Evolutionary conservation across 345 rosid genomes (phyloP).

Genomic region (Brassica incana): DNA sequence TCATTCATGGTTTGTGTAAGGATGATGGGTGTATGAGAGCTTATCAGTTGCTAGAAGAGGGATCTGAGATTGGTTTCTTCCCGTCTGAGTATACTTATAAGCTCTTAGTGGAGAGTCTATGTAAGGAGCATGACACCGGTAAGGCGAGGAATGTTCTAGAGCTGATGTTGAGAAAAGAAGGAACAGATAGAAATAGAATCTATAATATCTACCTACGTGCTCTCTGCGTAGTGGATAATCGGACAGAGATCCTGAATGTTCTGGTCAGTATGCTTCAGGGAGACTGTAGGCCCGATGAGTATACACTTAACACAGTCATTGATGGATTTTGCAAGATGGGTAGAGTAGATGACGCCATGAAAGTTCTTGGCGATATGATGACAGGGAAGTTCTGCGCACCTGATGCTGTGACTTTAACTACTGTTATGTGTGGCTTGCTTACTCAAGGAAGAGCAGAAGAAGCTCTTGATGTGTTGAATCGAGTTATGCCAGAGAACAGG

Average conservation of each 20-base stretch:
- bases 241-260: slow-evolving; percentile 64
- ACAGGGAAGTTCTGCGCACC: slow-evolving; percentile 73
- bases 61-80: slow-evolving; percentile 55
- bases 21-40: slow-evolving; percentile 77
- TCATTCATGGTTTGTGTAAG: slow-evolving; percentile 74
- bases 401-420: slow-evolving; percentile 71
- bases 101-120: slow-evolving; percentile 70
- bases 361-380: slow-evolving; percentile 71
- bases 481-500: slow-evolving; percentile 53
- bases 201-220: slow-evolving; percentile 76
- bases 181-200: slow-evolving; percentile 58
- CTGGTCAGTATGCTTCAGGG: slow-evolving; percentile 78
- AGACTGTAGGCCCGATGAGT: slow-evolving; percentile 67
- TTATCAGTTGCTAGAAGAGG: slow-evolving; percentile 79
- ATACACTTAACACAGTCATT: slow-evolving; percentile 73
- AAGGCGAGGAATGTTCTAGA: slow-evolving; percentile 62
- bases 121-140: slow-evolving; percentile 50
- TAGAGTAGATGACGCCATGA: slow-evolving; percentile 67
- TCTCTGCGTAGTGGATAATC: slow-evolving; percentile 57
- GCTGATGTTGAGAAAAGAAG: slow-evolving; percentile 59
- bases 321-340: slow-evolving; percentile 83
- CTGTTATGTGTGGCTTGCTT: slow-evolving; percentile 62
- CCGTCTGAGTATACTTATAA: slow-evolving; percentile 76
- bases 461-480: slow-evolving; percentile 53
- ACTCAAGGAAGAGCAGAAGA: slow-evolving; percentile 57